Base-by-base conservation (phyloP, 192 early-diverging fungal genomes). In the Kappamyces sp. region DNA sequence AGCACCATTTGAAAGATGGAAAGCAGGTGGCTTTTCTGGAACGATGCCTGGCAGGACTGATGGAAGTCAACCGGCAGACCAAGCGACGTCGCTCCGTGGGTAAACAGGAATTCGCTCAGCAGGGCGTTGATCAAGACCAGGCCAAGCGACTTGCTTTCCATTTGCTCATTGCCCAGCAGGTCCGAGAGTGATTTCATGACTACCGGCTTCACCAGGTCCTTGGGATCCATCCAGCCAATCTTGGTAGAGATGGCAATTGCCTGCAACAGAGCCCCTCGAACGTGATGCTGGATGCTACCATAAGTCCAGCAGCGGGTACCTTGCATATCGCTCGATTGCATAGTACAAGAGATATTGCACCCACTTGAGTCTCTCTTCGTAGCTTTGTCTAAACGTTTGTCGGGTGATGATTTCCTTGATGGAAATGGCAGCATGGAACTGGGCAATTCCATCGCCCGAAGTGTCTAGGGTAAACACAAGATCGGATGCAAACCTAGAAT, bases 31-130 rank as follows among this genome's bases (percentile, higher is more conserved):
- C 58, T 58, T 48, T 73, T 62, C 72, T 76, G 47, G 60, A 88
- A 88, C 15, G 71, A 74, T 23, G 65, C 65, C 55, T 84, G 84
- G 39, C 77, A 77, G 33, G 77, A 83, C 49, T 80, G 63, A 55
- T 88, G 84, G 53, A 80, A 83, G 58, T 88, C 83, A 73, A 75
- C 83, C 33, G 76, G 73, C 48, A 88, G 64, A 4, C 86, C 86
- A 4, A 88, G 72, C n/a, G 62, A 77, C 5, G 70, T 76, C 0
- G 80, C 67, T 23, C 23, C 23, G 55, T 78, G 78, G 31, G 69
- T 72, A 40, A 70, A 82, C 1, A 80, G 80, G 57, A 88, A 87
- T 63, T 87, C 81, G 64, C 83, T 84, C 5, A 86, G 63, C 6
- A 84, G 55, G 10, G 73, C 79, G 50, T 71, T 68, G 2, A 78